Percentiles rank a stretch among this genome's conserved stretches.
These are phyloP conservation scores for Coniella lustricola DNA, from an alignment of 2,329 filamentous ascomycete genomes.

Conservation along the genomic window DNA sequence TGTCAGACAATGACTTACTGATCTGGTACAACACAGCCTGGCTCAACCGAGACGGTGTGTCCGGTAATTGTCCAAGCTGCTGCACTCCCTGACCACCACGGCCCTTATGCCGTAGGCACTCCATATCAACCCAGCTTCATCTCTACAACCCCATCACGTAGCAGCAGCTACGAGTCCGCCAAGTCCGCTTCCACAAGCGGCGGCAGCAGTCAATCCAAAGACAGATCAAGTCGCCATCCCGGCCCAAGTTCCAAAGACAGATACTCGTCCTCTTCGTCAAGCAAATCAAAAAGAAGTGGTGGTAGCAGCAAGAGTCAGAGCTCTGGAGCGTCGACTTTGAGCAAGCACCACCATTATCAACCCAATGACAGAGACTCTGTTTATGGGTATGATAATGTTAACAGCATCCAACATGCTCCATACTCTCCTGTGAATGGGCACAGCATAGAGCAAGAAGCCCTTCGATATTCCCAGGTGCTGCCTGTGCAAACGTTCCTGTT, in stretches of 20 bases:
- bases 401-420: not conserved
- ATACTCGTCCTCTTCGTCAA: too few species aligned
- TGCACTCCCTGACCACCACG: slow-evolving; percentile 1
- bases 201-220: not conserved
- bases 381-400: not conserved
- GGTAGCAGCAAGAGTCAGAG: too few species aligned
- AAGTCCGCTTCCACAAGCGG: not conserved
- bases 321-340: too few species aligned
- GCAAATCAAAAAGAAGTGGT: too few species aligned
- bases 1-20: too few species aligned
- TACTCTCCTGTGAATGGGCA: not conserved
- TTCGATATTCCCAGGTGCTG: not conserved
- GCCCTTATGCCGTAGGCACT: not conserved
- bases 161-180: not conserved
- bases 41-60: slow-evolving; percentile 1
- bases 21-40: not conserved
- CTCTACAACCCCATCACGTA: not conserved
- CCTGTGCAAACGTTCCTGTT: not conserved
- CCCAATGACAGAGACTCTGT: too few species aligned
- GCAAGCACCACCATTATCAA: too few species aligned
- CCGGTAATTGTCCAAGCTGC: slow-evolving; percentile 1
- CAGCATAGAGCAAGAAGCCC: not conserved
- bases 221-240: too few species aligned
- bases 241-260: too few species aligned
- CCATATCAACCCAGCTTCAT: not conserved